Percentiles rank a stretch among this genome's conserved stretches.
These are phyloP conservation scores for Aspergillus alliaceus DNA, from an alignment of 2,329 filamentous ascomycete species.

Conservation along the genomic window DNA sequence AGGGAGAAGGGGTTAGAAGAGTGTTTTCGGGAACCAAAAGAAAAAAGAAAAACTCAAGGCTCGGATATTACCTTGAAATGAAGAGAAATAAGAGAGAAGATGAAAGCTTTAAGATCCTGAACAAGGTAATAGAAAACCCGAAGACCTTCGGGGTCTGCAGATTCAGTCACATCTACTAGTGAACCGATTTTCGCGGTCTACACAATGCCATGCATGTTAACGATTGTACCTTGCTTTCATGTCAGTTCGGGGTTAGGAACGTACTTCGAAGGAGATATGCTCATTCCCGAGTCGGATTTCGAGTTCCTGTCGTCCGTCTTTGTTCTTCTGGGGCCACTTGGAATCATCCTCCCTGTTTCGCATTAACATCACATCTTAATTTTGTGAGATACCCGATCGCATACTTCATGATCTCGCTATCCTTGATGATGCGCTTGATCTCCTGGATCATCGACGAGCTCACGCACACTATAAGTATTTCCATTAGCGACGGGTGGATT, in stretches of 20 bases:
- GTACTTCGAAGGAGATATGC: constrained; percentile 95
- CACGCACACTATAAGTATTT: constrained; percentile 74
- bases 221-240: not conserved
- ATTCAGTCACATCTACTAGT: constrained; percentile 93
- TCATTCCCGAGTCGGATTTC: constrained; percentile 93
- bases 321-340: constrained; percentile 99
- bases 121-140: constrained; percentile 98
- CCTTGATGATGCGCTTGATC: constrained; percentile 95
- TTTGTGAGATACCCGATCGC: constrained; percentile 18
- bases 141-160: constrained; percentile 90
- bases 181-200: constrained; percentile 98
- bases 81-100: constrained; percentile 92
- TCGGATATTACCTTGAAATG: constrained; percentile 77
- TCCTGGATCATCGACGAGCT: constrained; percentile 87
- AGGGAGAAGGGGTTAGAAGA: constrained; percentile 7
- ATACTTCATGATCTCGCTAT: constrained; percentile 96
- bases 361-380: constrained; percentile 16
- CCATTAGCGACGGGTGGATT: constrained; percentile 24
- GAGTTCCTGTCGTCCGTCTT: constrained; percentile 93
- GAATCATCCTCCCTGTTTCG: constrained; percentile 83
- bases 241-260: not conserved
- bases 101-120: constrained; percentile 92
- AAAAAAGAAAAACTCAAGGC: too few species aligned
- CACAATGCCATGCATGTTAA: not conserved
- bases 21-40: not conserved